Evolutionary conservation across 805 yeast species (phyloP).

Genomic region (Kuraishia hungarica): DNA sequence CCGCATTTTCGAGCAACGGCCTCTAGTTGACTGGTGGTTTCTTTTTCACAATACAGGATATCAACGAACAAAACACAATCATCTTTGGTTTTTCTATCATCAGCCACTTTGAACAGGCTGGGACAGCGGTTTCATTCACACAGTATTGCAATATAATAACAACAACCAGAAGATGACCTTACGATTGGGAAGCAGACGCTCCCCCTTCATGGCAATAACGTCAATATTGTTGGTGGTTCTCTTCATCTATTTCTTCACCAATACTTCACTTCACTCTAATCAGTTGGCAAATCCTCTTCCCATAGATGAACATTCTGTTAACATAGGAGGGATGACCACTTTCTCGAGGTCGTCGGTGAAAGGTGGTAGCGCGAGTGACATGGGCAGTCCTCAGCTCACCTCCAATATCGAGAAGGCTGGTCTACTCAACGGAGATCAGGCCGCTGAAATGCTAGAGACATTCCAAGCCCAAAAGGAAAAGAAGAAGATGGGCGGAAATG

Average conservation of each 20-base stretch:
- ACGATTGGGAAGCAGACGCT: conserved; percentile 3
- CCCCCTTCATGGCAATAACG: conserved; percentile 12
- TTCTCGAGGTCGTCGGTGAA: neutral
- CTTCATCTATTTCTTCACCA: conserved; percentile 11
- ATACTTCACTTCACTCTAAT: conserved; percentile 11
- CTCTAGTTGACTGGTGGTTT: too few species aligned
- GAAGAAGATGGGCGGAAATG: neutral
- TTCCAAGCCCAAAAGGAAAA: neutral
- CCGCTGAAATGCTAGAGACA: neutral
- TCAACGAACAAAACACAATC: too few species aligned
- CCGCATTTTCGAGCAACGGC: neutral
- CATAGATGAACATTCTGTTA: conserved; percentile 2
- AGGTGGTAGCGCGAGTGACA: neutral
- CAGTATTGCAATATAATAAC: too few species aligned
- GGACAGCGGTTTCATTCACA: too few species aligned
- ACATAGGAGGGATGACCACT: neutral
- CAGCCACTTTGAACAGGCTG: too few species aligned
- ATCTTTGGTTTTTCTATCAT: too few species aligned
- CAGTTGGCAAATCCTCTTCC: conserved; percentile 15
- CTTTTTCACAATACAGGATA: too few species aligned
- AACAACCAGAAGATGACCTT: neutral
- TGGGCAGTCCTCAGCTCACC: neutral
- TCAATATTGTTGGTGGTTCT: conserved; percentile 10
- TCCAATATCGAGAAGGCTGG: neutral
- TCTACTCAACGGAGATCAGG: neutral